Percentiles rank a stretch among this genome's conserved stretches.
Conservation (phyloP, 108 stramenopile genomes). For the Pseudonitzschia multistriata region DNA sequence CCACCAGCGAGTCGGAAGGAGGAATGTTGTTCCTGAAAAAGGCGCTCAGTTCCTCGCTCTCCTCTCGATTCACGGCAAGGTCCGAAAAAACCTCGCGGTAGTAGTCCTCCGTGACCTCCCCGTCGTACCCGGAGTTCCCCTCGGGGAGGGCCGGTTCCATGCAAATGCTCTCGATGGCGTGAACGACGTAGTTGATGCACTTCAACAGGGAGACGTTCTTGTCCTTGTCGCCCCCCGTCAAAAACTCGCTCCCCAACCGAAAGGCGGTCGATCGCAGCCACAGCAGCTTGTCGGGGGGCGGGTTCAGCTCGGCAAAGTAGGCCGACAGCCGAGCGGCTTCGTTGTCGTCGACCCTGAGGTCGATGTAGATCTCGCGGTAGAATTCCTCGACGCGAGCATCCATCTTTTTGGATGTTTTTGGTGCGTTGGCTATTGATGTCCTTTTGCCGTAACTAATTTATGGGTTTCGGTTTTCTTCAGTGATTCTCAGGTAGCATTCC, state of each 20-base stretch:
- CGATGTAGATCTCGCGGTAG: conserved; percentile 44
- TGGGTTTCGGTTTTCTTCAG: no score
- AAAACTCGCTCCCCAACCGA: conserved; percentile 56
- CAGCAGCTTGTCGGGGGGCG: conserved; percentile 61
- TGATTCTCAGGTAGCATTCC: no score
- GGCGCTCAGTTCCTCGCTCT: conserved; percentile 32
- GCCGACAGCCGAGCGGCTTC: conserved; percentile 43
- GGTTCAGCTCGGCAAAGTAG: conserved; percentile 35
- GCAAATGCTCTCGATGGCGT: conserved; percentile 53
- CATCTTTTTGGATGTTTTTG: conserved; percentile 25
- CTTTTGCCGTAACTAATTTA: not conserved
- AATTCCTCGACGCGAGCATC: conserved; percentile 35
- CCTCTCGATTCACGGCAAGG: conserved; percentile 41
- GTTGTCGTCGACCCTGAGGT: conserved; percentile 36
- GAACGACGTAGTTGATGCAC: conserved; percentile 64
- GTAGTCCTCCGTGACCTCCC: conserved; percentile 28
- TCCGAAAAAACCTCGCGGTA: conserved; percentile 33
- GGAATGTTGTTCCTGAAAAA: conserved; percentile 43
- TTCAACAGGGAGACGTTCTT: conserved; percentile 52
- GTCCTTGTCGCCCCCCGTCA: conserved; percentile 52
- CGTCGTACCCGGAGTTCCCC: conserved; percentile 34
- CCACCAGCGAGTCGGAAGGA: conserved; percentile 45
- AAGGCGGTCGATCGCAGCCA: conserved; percentile 69
- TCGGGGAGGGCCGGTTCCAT: conserved; percentile 36
- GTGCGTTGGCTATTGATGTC: not conserved